phyloP scores from a whole-genome alignment of 768 basidiomycete genomes.

The Lentinula sp. region DNA sequence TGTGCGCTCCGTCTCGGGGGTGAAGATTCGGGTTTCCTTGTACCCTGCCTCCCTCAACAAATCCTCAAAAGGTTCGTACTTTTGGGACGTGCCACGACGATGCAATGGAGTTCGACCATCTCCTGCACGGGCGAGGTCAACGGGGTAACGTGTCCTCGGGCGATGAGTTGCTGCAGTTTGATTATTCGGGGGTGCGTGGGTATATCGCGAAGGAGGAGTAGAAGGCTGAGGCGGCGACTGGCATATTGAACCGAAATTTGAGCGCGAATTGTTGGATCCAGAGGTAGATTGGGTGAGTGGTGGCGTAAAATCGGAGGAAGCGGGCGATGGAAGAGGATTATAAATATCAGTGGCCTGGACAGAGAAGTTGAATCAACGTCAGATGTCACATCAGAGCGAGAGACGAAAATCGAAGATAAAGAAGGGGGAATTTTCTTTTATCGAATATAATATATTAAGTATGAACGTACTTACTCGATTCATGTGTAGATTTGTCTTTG shows the following conservation, averaged over 20 bases:
- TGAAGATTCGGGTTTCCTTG: constrained; percentile 87
- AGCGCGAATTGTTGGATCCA: constrained; percentile 14
- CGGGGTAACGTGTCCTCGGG: constrained; percentile 45
- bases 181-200: constrained; percentile 11
- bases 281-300: constrained; percentile 29
- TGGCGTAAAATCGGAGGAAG: constrained; percentile 31
- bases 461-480: not conserved
- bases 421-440: too few relatives aligned
- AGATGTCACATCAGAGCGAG: not conserved
- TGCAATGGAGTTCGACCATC: constrained; percentile 65
- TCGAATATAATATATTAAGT: too few relatives aligned
- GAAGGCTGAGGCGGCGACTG: constrained; percentile 34
- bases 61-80: constrained; percentile 82
- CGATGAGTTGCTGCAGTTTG: constrained; percentile 20
- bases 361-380: not conserved
- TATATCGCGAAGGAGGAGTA: constrained; percentile 28
- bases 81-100: constrained; percentile 71
- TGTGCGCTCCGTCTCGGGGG: constrained; percentile 67
- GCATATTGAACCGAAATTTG: constrained; percentile 19
- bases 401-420: not conserved
- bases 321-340: not conserved
- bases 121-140: constrained; percentile 26
- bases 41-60: constrained; percentile 84
- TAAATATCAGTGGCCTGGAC: not conserved
- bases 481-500: not conserved